Evolutionary conservation across 2,329 filamentous ascomycete species (phyloP).

Genomic region (Zarea fungicola): DNA sequence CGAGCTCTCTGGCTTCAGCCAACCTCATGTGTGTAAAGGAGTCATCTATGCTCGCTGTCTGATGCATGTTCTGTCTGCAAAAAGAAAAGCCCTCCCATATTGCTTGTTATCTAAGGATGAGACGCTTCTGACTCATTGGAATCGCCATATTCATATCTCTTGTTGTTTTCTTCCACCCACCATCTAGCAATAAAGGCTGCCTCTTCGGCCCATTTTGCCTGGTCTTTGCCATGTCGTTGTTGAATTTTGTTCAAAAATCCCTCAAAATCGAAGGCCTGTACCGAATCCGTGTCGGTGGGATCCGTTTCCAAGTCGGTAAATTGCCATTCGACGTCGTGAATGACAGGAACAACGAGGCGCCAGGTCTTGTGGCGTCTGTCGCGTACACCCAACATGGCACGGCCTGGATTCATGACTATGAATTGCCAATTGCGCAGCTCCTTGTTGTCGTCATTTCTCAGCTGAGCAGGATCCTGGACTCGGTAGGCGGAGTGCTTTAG

Average conservation of each 20-base stretch:
- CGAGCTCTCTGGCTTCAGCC: neutral
- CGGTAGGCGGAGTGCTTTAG: conserved; percentile 10
- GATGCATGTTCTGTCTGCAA: neutral
- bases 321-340: conserved; percentile 17
- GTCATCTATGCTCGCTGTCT: conserved; percentile 6
- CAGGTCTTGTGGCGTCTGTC: conserved; percentile 17
- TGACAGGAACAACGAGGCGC: conserved; percentile 23
- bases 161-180: conserved; percentile 33
- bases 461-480: conserved; percentile 7
- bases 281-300: conserved; percentile 10
- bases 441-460: conserved; percentile 3
- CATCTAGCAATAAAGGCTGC: conserved; percentile 28
- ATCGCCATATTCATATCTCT: conserved; percentile 27
- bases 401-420: conserved; percentile 22
- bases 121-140: neutral
- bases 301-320: conserved; percentile 11
- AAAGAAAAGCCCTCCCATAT: neutral
- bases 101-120: neutral
- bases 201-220: conserved; percentile 19
- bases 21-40: neutral
- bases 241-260: neutral
- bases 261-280: conserved; percentile 9
- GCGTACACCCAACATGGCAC: conserved; percentile 20
- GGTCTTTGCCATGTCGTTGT: neutral
- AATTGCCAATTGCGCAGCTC: conserved; percentile 22